Evolutionary conservation across 257 asterid species (phyloP), one percentile per base, ranked within the genome.

Genomic region (Buddleja alternifolia): DNA sequence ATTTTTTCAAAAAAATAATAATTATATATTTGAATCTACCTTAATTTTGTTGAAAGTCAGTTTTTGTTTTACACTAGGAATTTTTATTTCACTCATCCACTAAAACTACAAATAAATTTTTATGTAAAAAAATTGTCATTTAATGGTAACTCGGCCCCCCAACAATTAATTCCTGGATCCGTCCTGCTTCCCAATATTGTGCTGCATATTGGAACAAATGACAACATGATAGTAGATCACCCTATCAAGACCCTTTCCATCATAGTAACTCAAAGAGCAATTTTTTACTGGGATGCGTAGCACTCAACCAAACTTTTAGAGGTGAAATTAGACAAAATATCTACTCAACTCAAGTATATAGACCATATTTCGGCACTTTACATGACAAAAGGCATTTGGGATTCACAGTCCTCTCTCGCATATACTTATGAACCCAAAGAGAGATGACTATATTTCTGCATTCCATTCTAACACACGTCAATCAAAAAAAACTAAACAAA

Each of bases 401-500:
- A n/a, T 36, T 46, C n/a, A 25, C 15, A 39, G 48, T 4, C 32
- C 47, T 29, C 44, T n/a, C n/a, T n/a, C n/a, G n/a, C n/a, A n/a
- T n/a, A n/a, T n/a, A n/a, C 41, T 4, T 10, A 25, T 21, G n/a
- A 55, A 55, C 42, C 52, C 41, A 36, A 14, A 17, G 54, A 17
- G 15, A 10, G 39, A 52, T 14, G 42, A 37, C 19, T n/a, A 54
- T n/a, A 5, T 23, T 15, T 20, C 10, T 39, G 12, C 40, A 19
- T 10, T 36, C 48, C 12, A 67, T 6, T 10, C 14, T 19, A 42
- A 44, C 42, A 39, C 54, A 11, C 69, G 24, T 14, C 53, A 55
- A 37, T 29, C 60, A 42, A 6, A 42, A 72, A 32, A 67, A 29
- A n/a, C 29, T 23, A 53, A 55, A 66, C 15, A 41, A 42, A 21